These are phyloP conservation scores for Boletus sensibilis DNA, from an alignment of 768 basidiomycete genomes.

Conservation along the genomic window DNA sequence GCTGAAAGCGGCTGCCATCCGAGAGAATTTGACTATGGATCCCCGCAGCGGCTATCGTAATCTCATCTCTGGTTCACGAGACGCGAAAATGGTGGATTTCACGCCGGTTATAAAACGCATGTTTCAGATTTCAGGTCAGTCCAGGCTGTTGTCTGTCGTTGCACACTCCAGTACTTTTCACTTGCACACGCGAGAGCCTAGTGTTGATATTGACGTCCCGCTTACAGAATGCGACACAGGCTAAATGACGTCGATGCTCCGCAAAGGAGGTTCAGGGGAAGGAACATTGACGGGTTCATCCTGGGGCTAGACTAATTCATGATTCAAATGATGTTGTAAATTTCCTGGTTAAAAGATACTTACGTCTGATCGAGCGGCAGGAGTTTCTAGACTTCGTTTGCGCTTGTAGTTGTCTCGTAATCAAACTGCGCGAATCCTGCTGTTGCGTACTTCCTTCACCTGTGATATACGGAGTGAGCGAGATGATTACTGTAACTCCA, in stretches of 20 bases:
- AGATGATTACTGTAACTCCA: not conserved
- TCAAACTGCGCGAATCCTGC: not conserved
- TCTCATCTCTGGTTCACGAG: not conserved
- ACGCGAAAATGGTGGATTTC: conserved; percentile 12
- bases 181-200: not conserved
- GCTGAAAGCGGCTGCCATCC: conserved; percentile 23
- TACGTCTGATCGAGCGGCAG: conserved; percentile 2
- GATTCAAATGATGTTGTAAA: not conserved
- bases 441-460: not conserved
- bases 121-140: conserved; percentile 10
- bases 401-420: conserved; percentile 4
- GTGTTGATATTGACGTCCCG: not conserved
- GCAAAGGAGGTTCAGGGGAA: not conserved
- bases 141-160: not conserved
- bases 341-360: not conserved
- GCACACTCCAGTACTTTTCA: not conserved
- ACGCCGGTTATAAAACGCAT: conserved; percentile 9
- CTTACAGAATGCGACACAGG: not conserved
- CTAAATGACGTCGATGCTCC: not conserved
- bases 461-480: not conserved
- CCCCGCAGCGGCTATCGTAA: rapidly evolving
- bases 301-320: not conserved
- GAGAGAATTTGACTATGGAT: conserved; percentile 14
- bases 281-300: not conserved
- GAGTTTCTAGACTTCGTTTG: not conserved